phyloP scores from a whole-genome alignment of 2,329 filamentous ascomycete genomes.

The Aureobasidium musti region DNA sequence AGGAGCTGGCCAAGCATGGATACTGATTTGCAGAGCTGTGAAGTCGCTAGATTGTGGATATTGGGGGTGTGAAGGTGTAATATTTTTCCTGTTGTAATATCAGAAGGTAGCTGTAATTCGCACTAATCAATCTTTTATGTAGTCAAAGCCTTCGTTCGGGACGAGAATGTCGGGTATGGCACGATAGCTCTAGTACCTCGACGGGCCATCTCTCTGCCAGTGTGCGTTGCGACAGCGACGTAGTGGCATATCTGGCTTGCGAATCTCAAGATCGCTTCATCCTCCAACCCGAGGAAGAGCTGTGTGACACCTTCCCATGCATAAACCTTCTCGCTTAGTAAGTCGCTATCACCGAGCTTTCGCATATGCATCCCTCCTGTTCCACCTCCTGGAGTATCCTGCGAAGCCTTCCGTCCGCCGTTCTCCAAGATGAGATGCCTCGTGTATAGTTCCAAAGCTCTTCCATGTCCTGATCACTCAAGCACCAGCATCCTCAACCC shows the following conservation, averaged over 20 bases:
- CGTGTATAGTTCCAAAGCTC: background rate
- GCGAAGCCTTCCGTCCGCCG: background rate
- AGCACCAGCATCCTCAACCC: conserved; percentile 55
- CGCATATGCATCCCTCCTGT: no score
- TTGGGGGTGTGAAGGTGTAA: background rate
- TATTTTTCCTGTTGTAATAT: background rate
- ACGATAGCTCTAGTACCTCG: background rate
- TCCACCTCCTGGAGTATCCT: no score
- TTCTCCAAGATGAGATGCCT: background rate
- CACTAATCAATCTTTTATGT: background rate
- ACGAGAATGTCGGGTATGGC: background rate
- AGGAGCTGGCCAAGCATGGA: conserved; percentile 31
- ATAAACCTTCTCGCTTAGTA: no score
- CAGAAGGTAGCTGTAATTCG: background rate
- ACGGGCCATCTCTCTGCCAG: background rate
- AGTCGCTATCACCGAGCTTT: no score
- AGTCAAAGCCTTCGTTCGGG: background rate
- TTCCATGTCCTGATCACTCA: background rate
- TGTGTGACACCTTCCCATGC: no score
- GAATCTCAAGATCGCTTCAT: background rate
- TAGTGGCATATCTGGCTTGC: background rate
- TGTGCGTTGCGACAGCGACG: background rate
- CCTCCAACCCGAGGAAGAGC: background rate
- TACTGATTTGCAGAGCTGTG: conserved; percentile 17
- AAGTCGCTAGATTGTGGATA: no score